These are phyloP conservation scores for Cunninghamia lanceolata DNA, from an alignment of 75 land plant genomes.

Conservation along the genomic window DNA sequence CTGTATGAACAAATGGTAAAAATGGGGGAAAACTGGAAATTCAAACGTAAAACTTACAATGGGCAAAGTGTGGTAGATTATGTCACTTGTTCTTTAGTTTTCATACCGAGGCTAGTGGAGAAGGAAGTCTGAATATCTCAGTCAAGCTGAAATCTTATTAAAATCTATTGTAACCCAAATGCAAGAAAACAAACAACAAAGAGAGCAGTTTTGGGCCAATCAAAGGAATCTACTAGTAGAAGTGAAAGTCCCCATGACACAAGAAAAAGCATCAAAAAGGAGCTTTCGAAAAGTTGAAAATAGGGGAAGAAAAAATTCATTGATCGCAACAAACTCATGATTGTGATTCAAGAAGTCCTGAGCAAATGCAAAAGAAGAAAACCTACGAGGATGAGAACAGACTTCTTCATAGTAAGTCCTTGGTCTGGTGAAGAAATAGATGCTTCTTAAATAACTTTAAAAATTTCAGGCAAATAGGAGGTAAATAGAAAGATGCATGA, in stretches of 20 bases:
- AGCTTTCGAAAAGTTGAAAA: not conserved
- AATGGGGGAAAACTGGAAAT: too few relatives aligned
- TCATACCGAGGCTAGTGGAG: not conserved
- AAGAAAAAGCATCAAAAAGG: not conserved
- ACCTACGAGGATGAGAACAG: not conserved
- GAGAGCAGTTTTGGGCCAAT: not conserved
- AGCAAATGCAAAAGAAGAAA: not conserved
- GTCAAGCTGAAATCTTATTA: not conserved
- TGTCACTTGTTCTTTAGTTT: not conserved
- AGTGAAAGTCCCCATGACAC: not conserved
- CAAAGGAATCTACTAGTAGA: not conserved
- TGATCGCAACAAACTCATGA: not conserved
- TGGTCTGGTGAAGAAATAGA: not conserved
- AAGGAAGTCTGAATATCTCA: not conserved
- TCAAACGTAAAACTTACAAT: too few relatives aligned
- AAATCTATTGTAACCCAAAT: not conserved
- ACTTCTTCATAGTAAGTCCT: not conserved
- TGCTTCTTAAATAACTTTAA: not conserved
- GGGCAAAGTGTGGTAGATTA: not conserved
- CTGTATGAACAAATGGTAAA: too few relatives aligned
- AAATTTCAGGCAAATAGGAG: not conserved
- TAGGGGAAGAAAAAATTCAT: not conserved
- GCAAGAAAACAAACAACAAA: not conserved
- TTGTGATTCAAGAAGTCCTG: not conserved
- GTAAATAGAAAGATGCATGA: not conserved